Evolutionary conservation across 208 protist species (phyloP).

Genomic region (Acanthamoeba sp.): DNA sequence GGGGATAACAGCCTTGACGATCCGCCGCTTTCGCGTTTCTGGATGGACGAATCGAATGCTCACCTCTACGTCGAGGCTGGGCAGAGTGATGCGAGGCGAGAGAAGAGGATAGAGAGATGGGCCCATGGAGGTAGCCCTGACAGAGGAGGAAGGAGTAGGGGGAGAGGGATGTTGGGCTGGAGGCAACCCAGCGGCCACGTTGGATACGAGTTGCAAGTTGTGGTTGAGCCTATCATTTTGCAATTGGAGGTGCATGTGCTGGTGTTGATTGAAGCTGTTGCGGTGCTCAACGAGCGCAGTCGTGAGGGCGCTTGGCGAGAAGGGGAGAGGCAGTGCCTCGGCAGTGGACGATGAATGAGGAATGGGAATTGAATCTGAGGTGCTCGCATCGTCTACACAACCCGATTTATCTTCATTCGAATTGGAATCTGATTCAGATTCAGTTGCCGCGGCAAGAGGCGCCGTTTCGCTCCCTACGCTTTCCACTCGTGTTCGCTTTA

Average conservation of each 20-base stretch:
- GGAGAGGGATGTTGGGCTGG: neutral
- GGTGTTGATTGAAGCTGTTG: conserved; percentile 2
- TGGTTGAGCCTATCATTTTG: neutral
- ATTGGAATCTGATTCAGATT: too few relatives aligned
- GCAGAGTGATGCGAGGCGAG: neutral
- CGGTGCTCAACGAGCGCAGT: conserved; percentile 8
- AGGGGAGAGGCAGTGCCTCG: neutral
- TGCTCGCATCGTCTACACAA: neutral
- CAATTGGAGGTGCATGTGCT: conserved; percentile 33
- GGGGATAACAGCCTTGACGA: neutral
- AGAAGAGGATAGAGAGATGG: neutral
- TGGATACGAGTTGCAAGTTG: neutral
- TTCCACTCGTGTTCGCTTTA: neutral
- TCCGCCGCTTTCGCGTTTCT: neutral
- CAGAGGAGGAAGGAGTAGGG: neutral
- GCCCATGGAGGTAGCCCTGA: neutral
- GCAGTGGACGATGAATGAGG: neutral
- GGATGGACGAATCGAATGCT: conserved; percentile 31
- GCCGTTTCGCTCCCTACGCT: neutral
- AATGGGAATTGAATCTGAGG: neutral
- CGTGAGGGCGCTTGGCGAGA: conserved; percentile 1
- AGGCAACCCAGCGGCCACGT: neutral
- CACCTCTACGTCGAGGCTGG: conserved; percentile 12
- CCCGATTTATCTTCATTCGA: neutral
- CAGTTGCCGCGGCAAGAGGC: too few relatives aligned